Conservation (phyloP, 2,329 filamentous ascomycete species). For the Scytalidium sp. region DNA sequence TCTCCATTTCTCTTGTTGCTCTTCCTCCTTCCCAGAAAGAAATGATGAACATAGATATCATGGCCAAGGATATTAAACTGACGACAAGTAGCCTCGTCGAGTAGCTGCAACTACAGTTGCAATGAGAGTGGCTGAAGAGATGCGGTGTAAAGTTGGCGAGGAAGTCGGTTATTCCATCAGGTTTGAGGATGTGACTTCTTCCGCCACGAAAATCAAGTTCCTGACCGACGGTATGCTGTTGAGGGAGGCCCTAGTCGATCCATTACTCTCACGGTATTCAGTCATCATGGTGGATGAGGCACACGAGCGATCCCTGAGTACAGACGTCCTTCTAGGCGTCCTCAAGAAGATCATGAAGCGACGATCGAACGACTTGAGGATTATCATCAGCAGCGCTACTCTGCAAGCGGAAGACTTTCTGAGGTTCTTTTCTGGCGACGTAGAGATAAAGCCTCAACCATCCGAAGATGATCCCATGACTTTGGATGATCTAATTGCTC, state of each 20-base stretch:
- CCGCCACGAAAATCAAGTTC: slow-evolving; percentile 87
- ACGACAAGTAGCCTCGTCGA: slow-evolving; percentile 65
- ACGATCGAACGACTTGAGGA: slow-evolving; percentile 70
- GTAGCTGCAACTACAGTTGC: slow-evolving; percentile 92
- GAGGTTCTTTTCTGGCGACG: slow-evolving; percentile 61
- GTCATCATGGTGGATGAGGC: slow-evolving; percentile 98
- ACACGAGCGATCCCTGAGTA: slow-evolving; percentile 89
- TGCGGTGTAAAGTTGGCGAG: slow-evolving; percentile 81
- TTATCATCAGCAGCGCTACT: slow-evolving; percentile 92
- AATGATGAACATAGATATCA: not conserved
- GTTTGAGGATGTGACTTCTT: slow-evolving; percentile 88
- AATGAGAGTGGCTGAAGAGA: slow-evolving; percentile 83
- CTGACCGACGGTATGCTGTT: slow-evolving; percentile 90
- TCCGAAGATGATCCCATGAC: slow-evolving; percentile 33
- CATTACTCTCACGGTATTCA: slow-evolving; percentile 84
- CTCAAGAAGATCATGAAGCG: slow-evolving; percentile 86
- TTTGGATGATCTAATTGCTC: slow-evolving; percentile 24
- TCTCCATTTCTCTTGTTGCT: slow-evolving; percentile 1
- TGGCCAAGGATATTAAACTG: slow-evolving; percentile 5
- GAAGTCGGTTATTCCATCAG: slow-evolving; percentile 91
- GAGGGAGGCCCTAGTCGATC: slow-evolving; percentile 89
- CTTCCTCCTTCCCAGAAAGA: not conserved
- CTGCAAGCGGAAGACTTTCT: slow-evolving; percentile 86
- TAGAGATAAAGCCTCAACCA: slow-evolving; percentile 29
- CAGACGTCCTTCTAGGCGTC: slow-evolving; percentile 84